Percentiles rank a stretch among this genome's conserved stretches.
Conservation (phyloP, 345 rosid genomes). For the Corchorus capsularis region DNA sequence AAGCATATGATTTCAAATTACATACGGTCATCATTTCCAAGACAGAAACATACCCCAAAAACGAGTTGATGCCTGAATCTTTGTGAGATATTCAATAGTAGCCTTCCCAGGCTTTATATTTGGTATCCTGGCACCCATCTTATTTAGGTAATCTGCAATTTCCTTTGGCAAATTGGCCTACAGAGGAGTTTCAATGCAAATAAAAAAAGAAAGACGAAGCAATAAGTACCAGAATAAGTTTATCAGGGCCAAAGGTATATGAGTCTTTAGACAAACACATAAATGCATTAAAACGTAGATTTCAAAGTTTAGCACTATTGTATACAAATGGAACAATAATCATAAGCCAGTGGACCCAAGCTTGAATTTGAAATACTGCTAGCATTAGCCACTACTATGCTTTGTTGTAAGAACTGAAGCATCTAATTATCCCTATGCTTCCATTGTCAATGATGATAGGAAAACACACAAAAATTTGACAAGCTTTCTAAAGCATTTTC, state of each 20-base stretch:
- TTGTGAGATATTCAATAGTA: slow-evolving; percentile 76
- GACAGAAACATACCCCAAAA: slow-evolving; percentile 76
- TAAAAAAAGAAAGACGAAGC: slow-evolving; percentile 5
- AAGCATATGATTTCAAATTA: slow-evolving; percentile 5
- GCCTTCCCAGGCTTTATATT: slow-evolving; percentile 94
- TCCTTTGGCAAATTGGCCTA: slow-evolving; percentile 99
- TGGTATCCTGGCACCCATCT: slow-evolving; percentile 99
- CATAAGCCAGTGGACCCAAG: neutral
- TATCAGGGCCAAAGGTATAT: neutral
- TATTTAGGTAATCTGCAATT: slow-evolving; percentile 89
- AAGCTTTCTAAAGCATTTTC: neutral
- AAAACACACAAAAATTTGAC: neutral
- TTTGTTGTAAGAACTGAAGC: neutral
- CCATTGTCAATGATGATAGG: neutral
- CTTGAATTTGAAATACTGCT: neutral
- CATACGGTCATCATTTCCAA: neutral
- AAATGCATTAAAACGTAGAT: neutral
- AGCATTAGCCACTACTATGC: neutral
- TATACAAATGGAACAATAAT: neutral
- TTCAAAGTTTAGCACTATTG: neutral
- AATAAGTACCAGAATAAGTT: neutral
- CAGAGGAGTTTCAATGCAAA: slow-evolving; percentile 19
- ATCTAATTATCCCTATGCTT: neutral
- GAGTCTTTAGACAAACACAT: neutral
- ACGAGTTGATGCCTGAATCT: slow-evolving; percentile 93